Percentiles rank a stretch among this genome's conserved stretches.
These are phyloP conservation scores for Hypoxylon sp. DNA, from an alignment of 2,329 filamentous ascomycete genomes.

Conservation along the genomic window DNA sequence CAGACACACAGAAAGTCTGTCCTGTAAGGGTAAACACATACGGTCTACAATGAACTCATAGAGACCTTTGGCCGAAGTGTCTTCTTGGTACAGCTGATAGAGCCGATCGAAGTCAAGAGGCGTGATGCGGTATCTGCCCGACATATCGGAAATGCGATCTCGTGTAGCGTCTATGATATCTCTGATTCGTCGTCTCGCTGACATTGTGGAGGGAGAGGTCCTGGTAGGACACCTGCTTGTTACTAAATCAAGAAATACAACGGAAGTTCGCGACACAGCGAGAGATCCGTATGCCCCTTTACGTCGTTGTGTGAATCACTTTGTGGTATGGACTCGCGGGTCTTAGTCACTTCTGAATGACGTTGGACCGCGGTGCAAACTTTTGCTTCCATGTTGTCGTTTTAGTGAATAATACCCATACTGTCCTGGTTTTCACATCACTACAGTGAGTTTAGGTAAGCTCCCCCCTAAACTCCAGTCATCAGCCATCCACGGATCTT, in stretches of 20 bases:
- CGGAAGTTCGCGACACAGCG: conserved; percentile 9
- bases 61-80: conserved; percentile 38
- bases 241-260: conserved; percentile 2
- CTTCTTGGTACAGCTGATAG: conserved; percentile 39
- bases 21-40: conserved; percentile 2
- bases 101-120: conserved; percentile 38
- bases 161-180: conserved; percentile 27
- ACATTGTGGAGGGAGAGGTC: conserved; percentile 19
- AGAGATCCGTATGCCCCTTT: neutral
- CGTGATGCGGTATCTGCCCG: conserved; percentile 31
- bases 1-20: neutral
- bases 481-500: conserved; percentile 4
- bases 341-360: conserved; percentile 20
- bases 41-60: conserved; percentile 41
- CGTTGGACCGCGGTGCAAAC: conserved; percentile 14
- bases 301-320: conserved; percentile 19
- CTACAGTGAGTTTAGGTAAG: neutral
- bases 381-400: conserved; percentile 10
- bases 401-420: conserved; percentile 3
- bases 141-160: conserved; percentile 35
- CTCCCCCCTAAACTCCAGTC: neutral
- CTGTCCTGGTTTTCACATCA: neutral
- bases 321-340: conserved; percentile 13
- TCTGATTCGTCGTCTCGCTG: conserved; percentile 19
- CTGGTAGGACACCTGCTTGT: conserved; percentile 15